Percentiles rank a stretch among this genome's conserved stretches.
These are phyloP conservation scores for Diaporthe longicolla DNA, from an alignment of 2,329 filamentous ascomycete species.

Conservation along the genomic window DNA sequence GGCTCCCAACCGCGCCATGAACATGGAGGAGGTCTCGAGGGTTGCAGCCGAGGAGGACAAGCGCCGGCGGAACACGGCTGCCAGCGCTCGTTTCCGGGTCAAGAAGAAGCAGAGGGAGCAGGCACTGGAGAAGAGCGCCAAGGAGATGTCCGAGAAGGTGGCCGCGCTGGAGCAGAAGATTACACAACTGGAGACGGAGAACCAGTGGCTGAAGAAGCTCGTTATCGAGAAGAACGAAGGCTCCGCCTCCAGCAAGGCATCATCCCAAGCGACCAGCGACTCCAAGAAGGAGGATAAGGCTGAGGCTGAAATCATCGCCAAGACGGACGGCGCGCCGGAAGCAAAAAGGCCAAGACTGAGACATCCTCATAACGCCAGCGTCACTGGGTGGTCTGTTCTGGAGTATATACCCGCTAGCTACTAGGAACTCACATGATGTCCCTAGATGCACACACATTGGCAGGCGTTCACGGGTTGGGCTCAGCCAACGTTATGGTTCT, in stretches of 20 bases:
- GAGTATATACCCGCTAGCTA: conserved; percentile 29
- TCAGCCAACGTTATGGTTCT: conserved; percentile 24
- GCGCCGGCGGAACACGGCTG: conserved; percentile 88
- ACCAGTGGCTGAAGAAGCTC: conserved; percentile 85
- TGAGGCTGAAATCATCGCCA: conserved; percentile 46
- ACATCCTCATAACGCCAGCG: conserved; percentile 36
- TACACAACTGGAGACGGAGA: conserved; percentile 84
- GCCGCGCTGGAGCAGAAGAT: conserved; percentile 79
- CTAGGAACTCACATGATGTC: conserved; percentile 30
- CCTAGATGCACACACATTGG: conserved; percentile 36
- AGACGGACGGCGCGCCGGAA: conserved; percentile 35
- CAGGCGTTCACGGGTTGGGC: conserved; percentile 39
- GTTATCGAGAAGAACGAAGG: conserved; percentile 85
- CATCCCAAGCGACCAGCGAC: conserved; percentile 66
- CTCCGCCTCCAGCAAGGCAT: conserved; percentile 57
- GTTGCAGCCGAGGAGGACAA: conserved; percentile 90
- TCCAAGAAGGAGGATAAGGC: conserved; percentile 60
- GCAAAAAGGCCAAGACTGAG: conserved; percentile 31
- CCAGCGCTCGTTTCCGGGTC: conserved; percentile 88
- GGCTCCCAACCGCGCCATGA: conserved; percentile 61
- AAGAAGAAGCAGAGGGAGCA: conserved; percentile 98
- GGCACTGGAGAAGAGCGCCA: conserved; percentile 83
- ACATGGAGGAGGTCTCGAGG: conserved; percentile 79
- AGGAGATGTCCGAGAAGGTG: conserved; percentile 88
- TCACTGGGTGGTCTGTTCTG: conserved; percentile 6